phyloP scores from a whole-genome alignment of 345 rosid species.

The Sisymbrium altissimum region DNA sequence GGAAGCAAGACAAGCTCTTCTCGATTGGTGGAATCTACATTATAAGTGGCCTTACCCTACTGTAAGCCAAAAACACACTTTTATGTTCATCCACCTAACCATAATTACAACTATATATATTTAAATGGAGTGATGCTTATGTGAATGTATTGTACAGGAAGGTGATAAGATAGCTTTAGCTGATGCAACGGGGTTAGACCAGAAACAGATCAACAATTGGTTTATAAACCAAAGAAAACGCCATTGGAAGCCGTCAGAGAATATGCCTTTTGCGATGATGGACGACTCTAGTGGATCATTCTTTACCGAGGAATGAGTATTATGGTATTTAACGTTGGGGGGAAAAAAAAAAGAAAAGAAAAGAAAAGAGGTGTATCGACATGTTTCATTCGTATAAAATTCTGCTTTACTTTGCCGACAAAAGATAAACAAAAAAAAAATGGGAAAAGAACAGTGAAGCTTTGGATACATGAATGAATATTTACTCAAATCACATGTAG shows the following conservation, averaged over 20 bases:
- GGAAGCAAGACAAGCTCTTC: conserved; percentile 76
- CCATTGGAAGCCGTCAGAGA: conserved; percentile 88
- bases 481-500: conserved; percentile 18
- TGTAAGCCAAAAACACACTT: conserved; percentile 32
- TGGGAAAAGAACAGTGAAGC: background rate
- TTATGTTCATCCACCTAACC: background rate
- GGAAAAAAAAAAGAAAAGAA: background rate
- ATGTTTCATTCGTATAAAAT: conserved; percentile 9
- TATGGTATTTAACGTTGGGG: conserved; percentile 4
- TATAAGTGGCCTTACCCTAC: conserved; percentile 94
- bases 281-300: conserved; percentile 63
- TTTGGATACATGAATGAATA: background rate
- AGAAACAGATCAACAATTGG: conserved; percentile 87
- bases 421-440: background rate
- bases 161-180: conserved; percentile 74
- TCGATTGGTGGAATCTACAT: conserved; percentile 80
- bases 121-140: background rate
- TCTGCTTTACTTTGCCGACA: conserved; percentile 7
- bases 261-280: conserved; percentile 64
- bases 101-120: background rate
- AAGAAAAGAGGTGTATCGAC: conserved; percentile 13
- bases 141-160: conserved; percentile 43
- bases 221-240: conserved; percentile 87
- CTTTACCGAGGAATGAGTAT: conserved; percentile 50
- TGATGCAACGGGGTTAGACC: conserved; percentile 79